Base-by-base conservation (phyloP, 1,139 yeast genomes). In the Saccharomyces hybrid region DNA sequence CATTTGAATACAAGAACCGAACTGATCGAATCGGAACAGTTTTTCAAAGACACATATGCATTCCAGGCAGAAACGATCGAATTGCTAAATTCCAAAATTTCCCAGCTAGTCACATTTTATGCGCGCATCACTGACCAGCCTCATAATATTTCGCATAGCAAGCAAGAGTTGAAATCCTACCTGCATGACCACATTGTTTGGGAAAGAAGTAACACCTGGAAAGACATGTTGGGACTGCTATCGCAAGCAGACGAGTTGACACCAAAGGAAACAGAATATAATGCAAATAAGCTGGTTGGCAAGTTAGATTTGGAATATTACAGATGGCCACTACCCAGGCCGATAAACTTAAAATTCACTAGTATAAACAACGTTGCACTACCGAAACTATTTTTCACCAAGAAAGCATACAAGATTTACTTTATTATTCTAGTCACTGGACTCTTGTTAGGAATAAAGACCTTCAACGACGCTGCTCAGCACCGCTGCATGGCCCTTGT, bases 191-290 rank as follows among this genome's bases (percentile, higher is more conserved):
- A 83, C 64, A 85, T 84, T 52, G 88, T 84, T 8, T 84, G 88
- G 86, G 88, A 84, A 67, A 75, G 88, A 70, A 81, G 83, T 58
- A 83, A 87, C 0, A 83, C 83, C 5, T 84, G 88, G 88, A 79
- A 84, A 64, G 88, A 83, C 64, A 80, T 83, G 83, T 75, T 83
- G 57, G 85, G 86, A 1, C 69, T 83, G 54, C 84, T 82, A 62
- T 77, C 83, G 57, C 77, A 77, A 50, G 65, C 68, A 29, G 68
- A 67, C 29, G 67, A 64, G 31, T 57, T 69, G 26, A 57, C 61
- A 26, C 57, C 66, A 16, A 70, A 65, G 32, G 62, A 61, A 25
- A 59, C 62, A 27, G 59, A 58, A n/a, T 58, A 57, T 29, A 59
- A 57, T 16, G 60, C 57, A 41, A 57, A 49, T 19, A 56, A 53